phyloP scores from a whole-genome alignment of 352 stramenopile species.

The Elongisporangium undulatum region DNA sequence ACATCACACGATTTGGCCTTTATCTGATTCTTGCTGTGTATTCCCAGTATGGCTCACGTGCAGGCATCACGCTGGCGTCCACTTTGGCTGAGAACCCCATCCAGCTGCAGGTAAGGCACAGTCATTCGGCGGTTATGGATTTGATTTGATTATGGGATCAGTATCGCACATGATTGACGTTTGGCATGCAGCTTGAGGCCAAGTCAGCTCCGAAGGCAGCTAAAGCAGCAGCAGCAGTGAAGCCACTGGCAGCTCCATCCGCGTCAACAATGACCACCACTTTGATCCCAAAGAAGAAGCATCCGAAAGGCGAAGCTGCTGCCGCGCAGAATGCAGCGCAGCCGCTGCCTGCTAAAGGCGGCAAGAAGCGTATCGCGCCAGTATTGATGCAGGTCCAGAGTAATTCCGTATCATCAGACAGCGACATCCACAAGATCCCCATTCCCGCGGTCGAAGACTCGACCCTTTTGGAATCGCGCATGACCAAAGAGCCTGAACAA shows the following conservation, averaged over 20 bases:
- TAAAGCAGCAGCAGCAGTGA: slow-evolving; percentile 4
- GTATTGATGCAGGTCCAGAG: slow-evolving; percentile 36
- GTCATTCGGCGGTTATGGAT: slow-evolving; percentile 1
- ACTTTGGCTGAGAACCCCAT: slow-evolving; percentile 79
- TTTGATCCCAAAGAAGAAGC: slow-evolving; percentile 69
- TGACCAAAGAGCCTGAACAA: slow-evolving; percentile 14
- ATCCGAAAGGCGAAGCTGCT: slow-evolving; percentile 6
- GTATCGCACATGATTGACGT: not conserved
- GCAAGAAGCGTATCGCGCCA: slow-evolving; percentile 68
- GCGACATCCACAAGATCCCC: slow-evolving; percentile 79
- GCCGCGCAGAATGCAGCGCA: slow-evolving; percentile 5
- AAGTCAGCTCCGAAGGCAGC: slow-evolving; percentile 26
- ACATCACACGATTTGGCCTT: not conserved
- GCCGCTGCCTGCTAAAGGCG: slow-evolving; percentile 34
- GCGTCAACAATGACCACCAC: slow-evolving; percentile 36
- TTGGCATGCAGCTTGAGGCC: slow-evolving; percentile 51
- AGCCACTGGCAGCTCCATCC: slow-evolving; percentile 2
- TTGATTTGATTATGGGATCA: not conserved
- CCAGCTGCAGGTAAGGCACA: slow-evolving; percentile 51
- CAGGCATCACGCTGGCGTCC: slow-evolving; percentile 73
- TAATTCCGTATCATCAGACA: slow-evolving; percentile 62
- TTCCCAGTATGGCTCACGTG: slow-evolving; percentile 71
- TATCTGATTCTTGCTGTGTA: slow-evolving; percentile 3
- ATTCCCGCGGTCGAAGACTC: slow-evolving; percentile 47
- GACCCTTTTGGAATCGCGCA: slow-evolving; percentile 50